Conservation (phyloP, 305 asterid genomes). For the Solanum hybrid region DNA sequence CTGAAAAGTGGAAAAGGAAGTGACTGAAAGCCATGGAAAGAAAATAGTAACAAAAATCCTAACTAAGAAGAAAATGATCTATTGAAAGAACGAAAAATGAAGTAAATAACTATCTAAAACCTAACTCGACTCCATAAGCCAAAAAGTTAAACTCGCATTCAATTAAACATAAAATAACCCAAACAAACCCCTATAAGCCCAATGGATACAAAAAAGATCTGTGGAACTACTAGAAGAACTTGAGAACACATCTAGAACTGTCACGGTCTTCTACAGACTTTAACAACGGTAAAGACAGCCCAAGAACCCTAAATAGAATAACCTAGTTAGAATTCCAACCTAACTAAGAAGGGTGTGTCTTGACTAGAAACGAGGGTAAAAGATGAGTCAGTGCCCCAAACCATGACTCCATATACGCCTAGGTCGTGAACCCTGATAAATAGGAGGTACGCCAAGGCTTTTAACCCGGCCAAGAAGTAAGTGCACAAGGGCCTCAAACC, state of each 20-base stretch:
- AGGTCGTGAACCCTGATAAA: neutral
- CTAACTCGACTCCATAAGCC: neutral
- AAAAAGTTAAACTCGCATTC: neutral
- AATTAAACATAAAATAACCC: neutral
- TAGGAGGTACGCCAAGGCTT: neutral
- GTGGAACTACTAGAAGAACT: neutral
- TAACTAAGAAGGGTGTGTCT: neutral
- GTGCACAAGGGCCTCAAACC: neutral
- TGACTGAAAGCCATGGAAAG: neutral
- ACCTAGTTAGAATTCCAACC: neutral
- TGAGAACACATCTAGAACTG: neutral
- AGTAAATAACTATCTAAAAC: neutral
- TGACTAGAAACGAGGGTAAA: neutral
- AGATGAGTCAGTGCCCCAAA: neutral
- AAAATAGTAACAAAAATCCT: neutral
- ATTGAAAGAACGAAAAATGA: neutral
- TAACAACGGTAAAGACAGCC: neutral
- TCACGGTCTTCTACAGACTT: neutral
- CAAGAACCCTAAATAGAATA: neutral
- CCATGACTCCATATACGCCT: neutral
- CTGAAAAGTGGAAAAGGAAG: neutral
- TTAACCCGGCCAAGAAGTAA: too few species aligned
- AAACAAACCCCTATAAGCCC: neutral
- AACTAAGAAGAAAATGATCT: neutral
- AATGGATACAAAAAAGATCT: neutral